These are phyloP conservation scores for Phytophthora kernoviae DNA, from an alignment of 352 stramenopile genomes.

Conservation along the genomic window DNA sequence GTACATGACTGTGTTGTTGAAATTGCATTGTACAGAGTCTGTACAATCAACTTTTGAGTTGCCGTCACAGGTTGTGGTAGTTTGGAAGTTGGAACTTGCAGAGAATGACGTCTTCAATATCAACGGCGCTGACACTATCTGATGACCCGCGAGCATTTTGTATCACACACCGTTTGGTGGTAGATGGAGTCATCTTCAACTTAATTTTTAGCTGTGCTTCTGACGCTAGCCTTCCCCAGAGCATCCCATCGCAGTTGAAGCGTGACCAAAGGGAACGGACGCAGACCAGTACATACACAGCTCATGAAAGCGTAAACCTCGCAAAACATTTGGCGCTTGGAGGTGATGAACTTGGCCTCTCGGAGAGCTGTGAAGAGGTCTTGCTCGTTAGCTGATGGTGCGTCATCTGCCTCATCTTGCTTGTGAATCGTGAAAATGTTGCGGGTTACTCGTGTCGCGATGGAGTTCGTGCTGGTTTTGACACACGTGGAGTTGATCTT, in stretches of 20 bases:
- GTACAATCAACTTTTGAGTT: no score
- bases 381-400: neutral
- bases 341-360: neutral
- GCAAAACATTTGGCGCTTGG: neutral
- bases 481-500: no score
- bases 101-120: no score
- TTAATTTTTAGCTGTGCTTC: neutral
- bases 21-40: no score
- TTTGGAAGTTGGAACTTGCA: no score
- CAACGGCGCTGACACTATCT: no score
- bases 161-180: no score
- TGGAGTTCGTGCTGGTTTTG: no score
- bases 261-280: neutral
- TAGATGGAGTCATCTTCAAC: neutral
- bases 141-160: no score
- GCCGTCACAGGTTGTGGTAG: no score
- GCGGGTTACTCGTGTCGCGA: no score
- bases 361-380: conserved; percentile 1
- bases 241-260: neutral
- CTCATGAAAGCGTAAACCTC: neutral
- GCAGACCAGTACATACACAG: neutral
- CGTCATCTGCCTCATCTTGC: neutral
- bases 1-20: no score
- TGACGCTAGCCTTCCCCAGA: neutral
- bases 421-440: neutral